These are phyloP conservation scores for Aphanomyces cochlioides DNA, from an alignment of 352 stramenopile genomes.

Conservation along the genomic window DNA sequence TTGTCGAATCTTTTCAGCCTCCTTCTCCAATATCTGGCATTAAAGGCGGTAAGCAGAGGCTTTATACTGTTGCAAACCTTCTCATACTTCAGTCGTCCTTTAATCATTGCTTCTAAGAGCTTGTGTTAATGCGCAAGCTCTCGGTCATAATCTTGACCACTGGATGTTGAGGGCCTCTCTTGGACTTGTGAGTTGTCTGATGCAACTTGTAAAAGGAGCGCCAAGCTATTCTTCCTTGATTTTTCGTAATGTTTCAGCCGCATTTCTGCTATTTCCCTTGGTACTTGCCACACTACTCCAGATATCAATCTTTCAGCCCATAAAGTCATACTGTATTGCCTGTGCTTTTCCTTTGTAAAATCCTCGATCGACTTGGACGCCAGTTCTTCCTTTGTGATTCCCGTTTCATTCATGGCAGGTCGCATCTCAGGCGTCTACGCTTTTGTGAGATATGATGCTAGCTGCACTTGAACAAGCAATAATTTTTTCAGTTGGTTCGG, in stretches of 20 bases:
- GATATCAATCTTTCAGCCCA: not conserved
- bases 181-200: not conserved
- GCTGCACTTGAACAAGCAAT: not conserved
- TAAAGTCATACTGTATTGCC: not conserved
- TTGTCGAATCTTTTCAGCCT: slow-evolving; percentile 1
- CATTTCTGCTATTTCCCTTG: slow-evolving; percentile 9
- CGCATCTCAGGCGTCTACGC: slow-evolving; percentile 11
- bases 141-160: not conserved
- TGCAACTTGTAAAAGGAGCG: slow-evolving; percentile 20
- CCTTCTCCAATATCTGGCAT: slow-evolving; percentile 22
- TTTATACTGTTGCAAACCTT: not conserved
- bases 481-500: not conserved
- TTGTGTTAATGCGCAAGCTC: slow-evolving; percentile 24
- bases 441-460: not conserved
- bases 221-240: slow-evolving; percentile 3
- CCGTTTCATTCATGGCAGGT: slow-evolving; percentile 19
- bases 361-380: not conserved
- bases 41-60: no score
- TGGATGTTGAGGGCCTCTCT: not conserved
- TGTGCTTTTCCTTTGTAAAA: slow-evolving; percentile 21
- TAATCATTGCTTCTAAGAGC: slow-evolving; percentile 27
- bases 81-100: slow-evolving; percentile 24
- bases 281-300: slow-evolving; percentile 20
- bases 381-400: slow-evolving; percentile 18
- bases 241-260: slow-evolving; percentile 29